Evolutionary conservation across 2,329 filamentous ascomycete genomes (phyloP).

Genomic region (Aspergillus proliferans): DNA sequence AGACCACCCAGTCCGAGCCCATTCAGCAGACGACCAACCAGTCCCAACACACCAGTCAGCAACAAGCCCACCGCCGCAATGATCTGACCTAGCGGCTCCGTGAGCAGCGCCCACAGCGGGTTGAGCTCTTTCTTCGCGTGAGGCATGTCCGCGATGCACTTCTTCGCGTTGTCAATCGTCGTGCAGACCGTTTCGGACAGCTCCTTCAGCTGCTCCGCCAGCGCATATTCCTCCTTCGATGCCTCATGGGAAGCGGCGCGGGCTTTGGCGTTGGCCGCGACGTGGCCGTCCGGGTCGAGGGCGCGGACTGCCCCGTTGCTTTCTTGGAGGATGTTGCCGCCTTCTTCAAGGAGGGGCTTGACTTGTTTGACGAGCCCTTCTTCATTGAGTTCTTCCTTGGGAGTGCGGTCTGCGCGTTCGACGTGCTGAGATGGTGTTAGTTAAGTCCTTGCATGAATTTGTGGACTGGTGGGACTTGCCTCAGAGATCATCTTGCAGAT

Average conservation of each 20-base stretch:
- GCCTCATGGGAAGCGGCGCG: conserved; percentile 69
- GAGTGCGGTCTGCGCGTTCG: conserved; percentile 70
- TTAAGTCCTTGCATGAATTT: not conserved
- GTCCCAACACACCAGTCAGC: conserved; percentile 72
- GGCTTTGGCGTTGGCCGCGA: conserved; percentile 77
- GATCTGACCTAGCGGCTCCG: conserved; percentile 85
- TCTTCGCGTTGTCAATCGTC: conserved; percentile 81
- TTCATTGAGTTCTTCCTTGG: conserved; percentile 83
- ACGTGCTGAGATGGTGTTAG: conserved; percentile 52
- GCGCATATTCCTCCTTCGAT: conserved; percentile 73
- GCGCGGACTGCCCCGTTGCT: conserved; percentile 81
- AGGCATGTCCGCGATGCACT: conserved; percentile 83
- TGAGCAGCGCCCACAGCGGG: conserved; percentile 69
- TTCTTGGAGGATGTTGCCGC: conserved; percentile 72
- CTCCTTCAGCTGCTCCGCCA: conserved; percentile 79
- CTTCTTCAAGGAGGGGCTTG: conserved; percentile 83
- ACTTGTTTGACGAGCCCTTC: conserved; percentile 81
- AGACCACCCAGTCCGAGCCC: conserved; percentile 77
- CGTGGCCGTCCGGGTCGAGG: conserved; percentile 81
- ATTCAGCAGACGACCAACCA: conserved; percentile 74
- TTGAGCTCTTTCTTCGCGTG: conserved; percentile 93
- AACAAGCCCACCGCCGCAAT: conserved; percentile 80
- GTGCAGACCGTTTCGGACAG: conserved; percentile 73
- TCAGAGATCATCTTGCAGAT: conserved; percentile 82
- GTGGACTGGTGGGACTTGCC: conserved; percentile 39